These are phyloP conservation scores for Cryptococcus jaspeensis DNA, from an alignment of 1,284 basidiomycete genomes.

Conservation along the genomic window DNA sequence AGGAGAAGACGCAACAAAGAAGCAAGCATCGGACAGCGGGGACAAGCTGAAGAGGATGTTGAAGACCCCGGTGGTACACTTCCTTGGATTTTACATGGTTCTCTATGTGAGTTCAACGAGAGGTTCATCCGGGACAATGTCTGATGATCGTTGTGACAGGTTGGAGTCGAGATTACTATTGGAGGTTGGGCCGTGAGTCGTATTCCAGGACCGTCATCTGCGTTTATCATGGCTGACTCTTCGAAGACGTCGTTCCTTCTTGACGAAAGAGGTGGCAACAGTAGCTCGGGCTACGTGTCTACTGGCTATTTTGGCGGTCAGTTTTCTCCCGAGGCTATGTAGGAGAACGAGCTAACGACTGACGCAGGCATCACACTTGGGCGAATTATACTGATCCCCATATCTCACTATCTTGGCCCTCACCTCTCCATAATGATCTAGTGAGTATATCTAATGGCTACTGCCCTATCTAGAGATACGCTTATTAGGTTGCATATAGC, in stretches of 20 bases:
- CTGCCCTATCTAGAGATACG: too few species aligned
- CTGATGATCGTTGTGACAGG: constrained; percentile 13
- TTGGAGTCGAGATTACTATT: constrained; percentile 44
- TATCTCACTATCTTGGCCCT: constrained; percentile 40
- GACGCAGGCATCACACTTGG: constrained; percentile 36
- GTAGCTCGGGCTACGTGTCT: constrained; percentile 41
- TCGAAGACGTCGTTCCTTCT: constrained; percentile 40
- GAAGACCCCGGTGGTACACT: constrained; percentile 30
- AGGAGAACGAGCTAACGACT: background rate
- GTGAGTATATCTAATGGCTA: too few species aligned
- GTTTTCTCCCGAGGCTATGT: background rate
- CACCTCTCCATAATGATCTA: constrained; percentile 41
- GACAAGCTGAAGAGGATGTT: constrained; percentile 44
- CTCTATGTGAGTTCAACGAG: constrained; percentile 33
- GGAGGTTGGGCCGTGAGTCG: constrained; percentile 42
- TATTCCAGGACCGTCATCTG: too few species aligned
- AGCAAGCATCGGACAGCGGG: constrained; percentile 18
- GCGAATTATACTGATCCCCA: constrained; percentile 42
- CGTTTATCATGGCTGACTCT: too few species aligned
- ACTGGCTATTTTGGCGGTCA: constrained; percentile 46
- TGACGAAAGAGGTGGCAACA: constrained; percentile 39
- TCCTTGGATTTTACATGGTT: constrained; percentile 41
- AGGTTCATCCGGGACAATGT: too few species aligned
- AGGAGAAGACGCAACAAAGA: background rate
- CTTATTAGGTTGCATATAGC: too few species aligned